A percentile compares a stretch with the other conserved stretches of the same genome.
Evolutionary conservation across 1,139 yeast species (phyloP).

Genomic region (Schwanniomyces etchellsii): DNA sequence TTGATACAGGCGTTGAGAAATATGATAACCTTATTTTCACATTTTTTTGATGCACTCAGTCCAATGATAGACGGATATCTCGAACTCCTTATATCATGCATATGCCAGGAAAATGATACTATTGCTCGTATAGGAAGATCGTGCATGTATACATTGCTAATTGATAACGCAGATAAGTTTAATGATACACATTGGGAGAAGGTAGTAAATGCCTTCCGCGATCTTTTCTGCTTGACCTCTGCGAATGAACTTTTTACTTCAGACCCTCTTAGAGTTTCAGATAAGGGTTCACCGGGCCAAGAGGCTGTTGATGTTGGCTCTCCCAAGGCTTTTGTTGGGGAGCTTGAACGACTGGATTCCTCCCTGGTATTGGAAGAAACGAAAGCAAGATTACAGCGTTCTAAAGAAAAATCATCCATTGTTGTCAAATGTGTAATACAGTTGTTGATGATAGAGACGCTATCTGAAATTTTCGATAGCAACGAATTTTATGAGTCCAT

Average conservation of each 20-base stretch:
- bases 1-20: constrained; percentile 91
- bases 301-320: constrained; percentile 10
- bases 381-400: constrained; percentile 20
- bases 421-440: constrained; percentile 92
- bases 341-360: constrained; percentile 3
- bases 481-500: constrained; percentile 64
- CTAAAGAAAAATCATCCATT: constrained; percentile 65
- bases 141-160: constrained; percentile 72
- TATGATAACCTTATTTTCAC: constrained; percentile 76
- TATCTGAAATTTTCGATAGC: constrained; percentile 72
- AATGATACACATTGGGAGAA: constrained; percentile 67
- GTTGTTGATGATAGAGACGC: constrained; percentile 78
- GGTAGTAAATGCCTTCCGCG: constrained; percentile 57
- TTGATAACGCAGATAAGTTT: constrained; percentile 69
- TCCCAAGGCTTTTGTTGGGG: constrained; percentile 5
- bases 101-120: constrained; percentile 95
- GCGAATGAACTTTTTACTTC: constrained; percentile 78
- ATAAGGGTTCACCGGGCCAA: constrained; percentile 12
- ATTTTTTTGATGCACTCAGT: constrained; percentile 70
- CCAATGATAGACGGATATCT: constrained; percentile 73
- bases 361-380: constrained; percentile 14
- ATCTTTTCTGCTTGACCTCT: constrained; percentile 74
- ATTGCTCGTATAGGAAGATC: constrained; percentile 92
- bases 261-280: constrained; percentile 43
- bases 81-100: constrained; percentile 74